Percentiles rank a stretch among this genome's conserved stretches.
phyloP scores from a whole-genome alignment of 441 rosid genomes.

The Raphanus hybrid region DNA sequence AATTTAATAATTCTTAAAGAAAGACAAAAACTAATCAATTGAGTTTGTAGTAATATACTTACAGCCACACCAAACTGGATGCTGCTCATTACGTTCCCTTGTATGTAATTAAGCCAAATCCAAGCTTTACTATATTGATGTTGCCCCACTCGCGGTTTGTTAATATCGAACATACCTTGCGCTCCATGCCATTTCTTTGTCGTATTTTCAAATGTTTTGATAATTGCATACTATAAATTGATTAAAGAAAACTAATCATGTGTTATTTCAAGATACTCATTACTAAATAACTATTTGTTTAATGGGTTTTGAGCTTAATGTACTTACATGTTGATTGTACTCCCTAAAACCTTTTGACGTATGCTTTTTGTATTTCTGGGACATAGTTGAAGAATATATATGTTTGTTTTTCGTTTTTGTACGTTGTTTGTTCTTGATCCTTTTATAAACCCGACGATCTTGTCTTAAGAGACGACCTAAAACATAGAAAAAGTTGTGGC shows the following conservation, averaged over 20 bases:
- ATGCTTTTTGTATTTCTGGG: neutral
- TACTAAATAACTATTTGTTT: neutral
- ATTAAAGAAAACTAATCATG: neutral
- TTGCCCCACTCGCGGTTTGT: constrained; percentile 5
- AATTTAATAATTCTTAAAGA: neutral
- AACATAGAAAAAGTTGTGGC: neutral
- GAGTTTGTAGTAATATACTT: constrained; percentile 21
- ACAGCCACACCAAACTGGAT: constrained; percentile 42
- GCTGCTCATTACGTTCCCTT: constrained; percentile 21
- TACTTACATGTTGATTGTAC: constrained; percentile 30
- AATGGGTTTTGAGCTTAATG: neutral
- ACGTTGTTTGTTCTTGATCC: neutral
- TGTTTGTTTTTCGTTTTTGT: neutral
- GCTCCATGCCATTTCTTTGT: constrained; percentile 39
- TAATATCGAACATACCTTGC: constrained; percentile 29
- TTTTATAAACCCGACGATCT: neutral
- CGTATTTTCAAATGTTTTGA: constrained; percentile 33
- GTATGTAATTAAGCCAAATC: constrained; percentile 32
- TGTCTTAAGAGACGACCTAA: constrained; percentile 22
- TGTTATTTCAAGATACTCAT: neutral
- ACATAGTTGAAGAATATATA: neutral
- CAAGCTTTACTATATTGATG: constrained; percentile 36
- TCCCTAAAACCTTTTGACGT: neutral
- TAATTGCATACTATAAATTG: constrained; percentile 30
- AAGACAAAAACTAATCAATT: neutral